Evolutionary conservation across 495 filamentous ascomycete genomes (phyloP), one percentile per base, ranked within the genome.

Genomic region (Tuber umbilicatum): DNA sequence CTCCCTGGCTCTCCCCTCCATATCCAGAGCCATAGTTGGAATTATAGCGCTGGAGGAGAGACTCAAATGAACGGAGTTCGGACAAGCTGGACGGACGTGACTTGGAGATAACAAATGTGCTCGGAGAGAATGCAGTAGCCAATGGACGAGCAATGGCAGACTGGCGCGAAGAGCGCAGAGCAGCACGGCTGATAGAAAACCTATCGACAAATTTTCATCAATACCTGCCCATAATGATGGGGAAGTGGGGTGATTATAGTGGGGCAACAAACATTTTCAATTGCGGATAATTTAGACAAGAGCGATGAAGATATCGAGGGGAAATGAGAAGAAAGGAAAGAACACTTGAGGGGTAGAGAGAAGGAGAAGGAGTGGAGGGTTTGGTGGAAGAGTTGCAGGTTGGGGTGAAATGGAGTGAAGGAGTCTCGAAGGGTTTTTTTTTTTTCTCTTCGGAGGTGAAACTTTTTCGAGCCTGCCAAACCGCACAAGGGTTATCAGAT

Each of bases 111-210:
- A 71, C 71, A 69, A 75, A 78, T 42, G 79, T 79, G 75, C 71
- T 74, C 16, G 79, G 72, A n/a, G 71, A 78, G 69, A 79, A 79
- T 69, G 75, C 77, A 31, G 76, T 73, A 68, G 76, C 72, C 74
- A 76, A 72, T 38, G 78, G 78, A 68, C 73, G 77, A 71, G 68
- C 76, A 71, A 81, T 70, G n/a, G 78, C 71, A 21, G 75, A 75
- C 72, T 73, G 79, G 74, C 80, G 75, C 31, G 72, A 42, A 35
- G 79, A 79, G 47, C 75, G 69, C 45, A 78, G 64, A 31, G 79
- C 76, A 47, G 81, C 64, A 40, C 80, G 80, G 64, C 80, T 80
- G 73, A 81, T 76, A 79, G 80, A 79, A 45, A 81, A 81, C 80
- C 80, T 81, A 39, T 40, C 37, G 14, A 47, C 50, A 68, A n/a